Percentiles rank a stretch among this genome's conserved stretches.
These are phyloP conservation scores for Aegilops speltoides DNA, from an alignment of 176 grass and related monocot species.

Conservation along the genomic window DNA sequence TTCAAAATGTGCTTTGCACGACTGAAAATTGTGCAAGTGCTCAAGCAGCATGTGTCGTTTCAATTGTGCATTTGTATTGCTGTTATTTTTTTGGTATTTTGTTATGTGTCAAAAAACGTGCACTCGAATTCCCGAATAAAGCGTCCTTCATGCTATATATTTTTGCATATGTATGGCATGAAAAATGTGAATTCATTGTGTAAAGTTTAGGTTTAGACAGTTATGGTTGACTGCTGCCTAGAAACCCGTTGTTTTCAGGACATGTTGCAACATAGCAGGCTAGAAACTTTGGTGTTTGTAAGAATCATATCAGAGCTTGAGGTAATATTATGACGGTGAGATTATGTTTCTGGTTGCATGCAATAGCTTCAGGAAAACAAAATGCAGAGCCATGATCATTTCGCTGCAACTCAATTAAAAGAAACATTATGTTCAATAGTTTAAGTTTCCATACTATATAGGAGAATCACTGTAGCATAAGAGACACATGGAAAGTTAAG, in stretches of 20 bases:
- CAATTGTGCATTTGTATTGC: background rate
- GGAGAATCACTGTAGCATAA: background rate
- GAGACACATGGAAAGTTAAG: background rate
- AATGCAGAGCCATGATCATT: background rate
- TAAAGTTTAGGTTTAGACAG: background rate
- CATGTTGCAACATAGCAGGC: conserved; percentile 44
- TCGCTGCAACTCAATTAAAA: conserved; percentile 11
- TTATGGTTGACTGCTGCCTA: conserved; percentile 29
- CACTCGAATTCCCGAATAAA: background rate
- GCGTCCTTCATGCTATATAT: background rate
- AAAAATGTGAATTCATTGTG: background rate
- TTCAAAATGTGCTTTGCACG: conserved; percentile 67
- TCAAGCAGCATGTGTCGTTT: conserved; percentile 8
- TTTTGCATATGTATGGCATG: conserved; percentile 10
- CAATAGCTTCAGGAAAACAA: background rate
- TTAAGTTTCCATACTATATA: background rate
- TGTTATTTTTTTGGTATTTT: background rate
- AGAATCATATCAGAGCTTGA: conserved; percentile 58
- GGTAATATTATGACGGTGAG: conserved; percentile 37
- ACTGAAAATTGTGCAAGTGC: conserved; percentile 56
- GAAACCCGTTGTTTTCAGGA: conserved; percentile 35
- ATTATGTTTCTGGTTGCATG: background rate
- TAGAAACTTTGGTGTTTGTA: conserved; percentile 63
- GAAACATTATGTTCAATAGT: background rate
- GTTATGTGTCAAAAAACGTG: background rate